These are phyloP conservation scores for Lactuca sativa DNA, from an alignment of 129 eudicot genomes.

Conservation along the genomic window DNA sequence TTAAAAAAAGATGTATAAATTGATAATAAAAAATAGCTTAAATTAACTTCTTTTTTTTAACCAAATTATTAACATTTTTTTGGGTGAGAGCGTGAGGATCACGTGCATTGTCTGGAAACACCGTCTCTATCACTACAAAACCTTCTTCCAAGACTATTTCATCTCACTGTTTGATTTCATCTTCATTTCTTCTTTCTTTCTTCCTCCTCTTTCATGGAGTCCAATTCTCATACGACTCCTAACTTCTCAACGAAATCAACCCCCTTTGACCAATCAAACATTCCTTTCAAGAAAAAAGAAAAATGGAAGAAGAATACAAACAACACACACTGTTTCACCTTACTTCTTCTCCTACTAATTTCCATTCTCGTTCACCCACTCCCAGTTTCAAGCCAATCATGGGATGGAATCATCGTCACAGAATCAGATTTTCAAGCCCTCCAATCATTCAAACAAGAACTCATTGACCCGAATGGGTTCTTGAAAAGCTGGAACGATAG, in stretches of 20 bases:
- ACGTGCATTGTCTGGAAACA: conserved; percentile 28
- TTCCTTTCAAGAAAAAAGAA: conserved; percentile 3
- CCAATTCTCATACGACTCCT: conserved; percentile 23
- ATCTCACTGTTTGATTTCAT: conserved; percentile 21
- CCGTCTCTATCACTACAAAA: conserved; percentile 34
- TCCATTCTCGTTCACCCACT: conserved; percentile 5
- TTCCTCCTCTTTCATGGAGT: conserved; percentile 22
- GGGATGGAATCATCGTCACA: conserved; percentile 41
- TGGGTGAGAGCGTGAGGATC: conserved; percentile 17
- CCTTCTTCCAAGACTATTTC: conserved; percentile 21
- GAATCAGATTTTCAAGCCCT: conserved; percentile 72
- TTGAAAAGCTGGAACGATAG: conserved; percentile 42
- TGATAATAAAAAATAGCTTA: background rate
- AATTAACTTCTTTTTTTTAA: background rate
- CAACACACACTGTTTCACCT: conserved; percentile 21
- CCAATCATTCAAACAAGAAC: conserved; percentile 32
- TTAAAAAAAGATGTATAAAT: background rate
- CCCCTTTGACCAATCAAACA: conserved; percentile 16
- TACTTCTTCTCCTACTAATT: conserved; percentile 15
- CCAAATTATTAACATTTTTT: conserved; percentile 1
- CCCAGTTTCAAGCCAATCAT: conserved; percentile 23
- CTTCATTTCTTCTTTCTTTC: conserved; percentile 7
- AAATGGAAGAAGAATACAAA: background rate
- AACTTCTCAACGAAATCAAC: conserved; percentile 12
- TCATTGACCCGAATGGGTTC: conserved; percentile 39